Conservation (phyloP, 495 filamentous ascomycete species). For the Aspergillus cristatus region DNA sequence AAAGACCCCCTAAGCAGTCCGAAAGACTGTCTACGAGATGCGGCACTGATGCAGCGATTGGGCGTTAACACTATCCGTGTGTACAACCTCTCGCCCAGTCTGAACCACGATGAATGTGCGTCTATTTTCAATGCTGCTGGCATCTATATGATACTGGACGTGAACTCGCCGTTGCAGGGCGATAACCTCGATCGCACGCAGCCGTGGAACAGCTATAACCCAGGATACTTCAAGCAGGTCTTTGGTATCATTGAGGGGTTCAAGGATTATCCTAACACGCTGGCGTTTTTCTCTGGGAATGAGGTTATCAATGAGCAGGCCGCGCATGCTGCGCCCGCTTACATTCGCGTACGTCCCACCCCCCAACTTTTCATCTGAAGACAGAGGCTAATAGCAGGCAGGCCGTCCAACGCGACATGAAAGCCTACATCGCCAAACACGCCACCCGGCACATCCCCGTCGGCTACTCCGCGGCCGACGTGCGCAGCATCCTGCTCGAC, state of each 20-base stretch:
- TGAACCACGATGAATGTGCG: conserved; percentile 83
- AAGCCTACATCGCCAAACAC: conserved; percentile 76
- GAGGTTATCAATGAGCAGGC: conserved; percentile 75
- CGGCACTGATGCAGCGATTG: conserved; percentile 80
- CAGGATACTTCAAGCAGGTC: conserved; percentile 67
- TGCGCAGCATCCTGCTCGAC: conserved; percentile 68
- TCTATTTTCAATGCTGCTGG: conserved; percentile 86
- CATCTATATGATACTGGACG: conserved; percentile 66
- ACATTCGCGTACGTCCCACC: conserved; percentile 28
- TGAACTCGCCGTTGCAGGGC: conserved; percentile 80
- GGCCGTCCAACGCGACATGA: conserved; percentile 75
- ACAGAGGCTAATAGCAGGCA: conserved; percentile 44
- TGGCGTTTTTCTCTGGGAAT: conserved; percentile 91
- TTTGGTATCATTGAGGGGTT: conserved; percentile 91
- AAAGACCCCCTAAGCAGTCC: conserved; percentile 70
- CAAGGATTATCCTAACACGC: conserved; percentile 82
- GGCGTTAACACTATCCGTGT: conserved; percentile 87
- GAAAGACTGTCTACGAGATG: conserved; percentile 76
- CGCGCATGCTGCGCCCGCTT: conserved; percentile 26
- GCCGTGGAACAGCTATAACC: conserved; percentile 62
- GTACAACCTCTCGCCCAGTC: conserved; percentile 78
- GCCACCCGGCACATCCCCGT: conserved; percentile 63
- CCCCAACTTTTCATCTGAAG: neutral
- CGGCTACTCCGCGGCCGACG: conserved; percentile 92
- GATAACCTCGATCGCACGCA: conserved; percentile 64